Base-by-base conservation (phyloP, 805 yeast genomes). In the Yarrowia divulgata region DNA sequence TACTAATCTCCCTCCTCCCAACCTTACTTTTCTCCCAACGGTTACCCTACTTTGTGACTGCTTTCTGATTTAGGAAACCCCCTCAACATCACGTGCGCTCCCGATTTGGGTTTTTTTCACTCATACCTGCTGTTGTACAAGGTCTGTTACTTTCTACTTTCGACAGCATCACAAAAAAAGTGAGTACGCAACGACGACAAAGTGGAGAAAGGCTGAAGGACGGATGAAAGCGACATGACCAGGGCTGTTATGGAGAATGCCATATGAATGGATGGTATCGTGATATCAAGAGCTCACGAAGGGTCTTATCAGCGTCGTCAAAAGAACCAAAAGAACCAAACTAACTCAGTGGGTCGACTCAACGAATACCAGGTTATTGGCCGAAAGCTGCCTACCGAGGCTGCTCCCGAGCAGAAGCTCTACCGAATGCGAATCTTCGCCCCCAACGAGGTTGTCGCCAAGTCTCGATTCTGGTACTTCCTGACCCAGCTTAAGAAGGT, bases 391-490 rank as follows among this genome's bases (percentile, higher is more conserved):
- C 99, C 99, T 79, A 93, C 97, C 81, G 98, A 93, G 85, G 86
- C 93, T 80, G 97, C 91, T 81, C 97, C 98, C 81, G 97, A 93
- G 87, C 99, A 99, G 85, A 95, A 94, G 90, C 91, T 95, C 86
- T 95, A 90, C 97, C 92, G 99, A 85, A 95, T 95, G 98, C 93
- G 97, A 89, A 93, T 95, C 86, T 95, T 95, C 84, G 99, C 99
- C 82, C 93, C 97, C 80, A 95, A 95, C 88, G 90, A 88, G 79
- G 98, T 95, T 83, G 96, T 95, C 83, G 99, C 99, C 83, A 95
- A 95, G 90, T 95, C 99, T 80, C 94, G 99, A 88, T 95, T 92
- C 97, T 95, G 99, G 99, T 95, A 95, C 89, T 95, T 95, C 89
- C 90, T 95, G 87, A 97, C 94, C 86, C 93, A 93, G 85, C 89